Evolutionary conservation across 2,329 filamentous ascomycete species (phyloP).

Genomic region (Phaeosphaeriaceae sp.): DNA sequence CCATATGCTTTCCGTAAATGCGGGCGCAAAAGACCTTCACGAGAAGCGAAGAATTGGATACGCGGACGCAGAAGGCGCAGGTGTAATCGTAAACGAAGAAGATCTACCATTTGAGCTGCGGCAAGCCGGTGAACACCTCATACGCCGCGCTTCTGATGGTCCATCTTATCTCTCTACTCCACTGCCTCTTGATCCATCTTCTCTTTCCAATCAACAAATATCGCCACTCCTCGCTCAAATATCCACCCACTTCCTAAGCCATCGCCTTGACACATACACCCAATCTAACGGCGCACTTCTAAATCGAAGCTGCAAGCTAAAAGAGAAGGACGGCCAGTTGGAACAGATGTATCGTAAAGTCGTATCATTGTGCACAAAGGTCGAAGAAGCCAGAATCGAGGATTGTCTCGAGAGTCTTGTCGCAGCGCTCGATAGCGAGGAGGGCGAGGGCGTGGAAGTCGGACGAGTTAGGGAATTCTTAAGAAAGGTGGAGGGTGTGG

Average conservation of each 20-base stretch:
- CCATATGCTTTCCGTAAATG: conserved; percentile 55
- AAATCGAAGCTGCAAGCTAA: conserved; percentile 72
- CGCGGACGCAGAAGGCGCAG: conserved; percentile 51
- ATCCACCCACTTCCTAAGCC: conserved; percentile 58
- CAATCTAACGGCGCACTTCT: conserved; percentile 71
- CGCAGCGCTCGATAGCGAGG: conserved; percentile 87
- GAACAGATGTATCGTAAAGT: conserved; percentile 89
- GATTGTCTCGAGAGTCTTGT: conserved; percentile 78
- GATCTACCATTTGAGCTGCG: conserved; percentile 37
- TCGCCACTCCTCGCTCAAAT: conserved; percentile 47
- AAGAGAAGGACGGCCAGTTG: conserved; percentile 80
- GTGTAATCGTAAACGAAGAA: conserved; percentile 32
- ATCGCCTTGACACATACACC: conserved; percentile 73
- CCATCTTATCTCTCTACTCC: conserved; percentile 36
- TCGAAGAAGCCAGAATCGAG: conserved; percentile 80
- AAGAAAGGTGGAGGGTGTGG: conserved; percentile 73
- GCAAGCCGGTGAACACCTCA: conserved; percentile 38
- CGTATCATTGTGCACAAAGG: conserved; percentile 83
- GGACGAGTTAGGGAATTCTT: conserved; percentile 79
- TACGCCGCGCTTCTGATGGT: conserved; percentile 38
- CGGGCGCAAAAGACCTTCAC: conserved; percentile 51
- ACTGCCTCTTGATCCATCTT: conserved; percentile 26
- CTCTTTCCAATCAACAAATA: conserved; percentile 39
- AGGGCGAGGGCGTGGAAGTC: conserved; percentile 71
- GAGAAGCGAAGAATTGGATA: conserved; percentile 52